phyloP scores from a whole-genome alignment of 139 green algal species.

The Asterochloris sp. region DNA sequence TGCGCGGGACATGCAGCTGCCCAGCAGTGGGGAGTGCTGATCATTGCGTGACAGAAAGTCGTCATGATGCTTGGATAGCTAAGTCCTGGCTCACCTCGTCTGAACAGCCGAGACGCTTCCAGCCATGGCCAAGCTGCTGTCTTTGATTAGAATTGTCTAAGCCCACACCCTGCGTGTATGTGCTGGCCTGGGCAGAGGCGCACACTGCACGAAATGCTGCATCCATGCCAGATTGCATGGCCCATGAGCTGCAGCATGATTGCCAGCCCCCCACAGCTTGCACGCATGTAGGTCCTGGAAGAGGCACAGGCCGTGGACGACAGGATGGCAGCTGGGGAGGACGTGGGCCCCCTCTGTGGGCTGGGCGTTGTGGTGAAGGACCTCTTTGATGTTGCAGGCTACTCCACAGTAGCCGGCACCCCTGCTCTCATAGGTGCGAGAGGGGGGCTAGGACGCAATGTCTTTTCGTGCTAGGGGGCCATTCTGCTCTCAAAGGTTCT shows the following conservation, averaged over 20 bases:
- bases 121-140: not conserved
- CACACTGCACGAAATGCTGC: not conserved
- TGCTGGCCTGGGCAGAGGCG: not conserved
- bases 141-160: not conserved
- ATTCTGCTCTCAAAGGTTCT: too few species aligned
- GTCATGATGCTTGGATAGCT: too few species aligned
- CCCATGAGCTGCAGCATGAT: not conserved
- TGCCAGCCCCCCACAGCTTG: not conserved
- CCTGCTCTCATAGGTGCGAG: conserved; percentile 1
- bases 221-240: not conserved
- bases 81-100: too few species aligned
- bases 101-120: not conserved
- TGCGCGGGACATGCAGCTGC: not conserved
- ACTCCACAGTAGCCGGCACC: conserved; percentile 11
- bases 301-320: not conserved
- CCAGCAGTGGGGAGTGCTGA: not conserved
- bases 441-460: not conserved
- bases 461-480: not conserved
- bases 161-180: not conserved
- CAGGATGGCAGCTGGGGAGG: not conserved
- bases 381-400: conserved; percentile 2
- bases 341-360: not conserved
- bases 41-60: not conserved
- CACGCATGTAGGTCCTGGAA: not conserved
- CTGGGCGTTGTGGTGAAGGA: not conserved